Evolutionary conservation across 1,139 yeast genomes (phyloP).

Genomic region (Meyerozyma smithsonii): DNA sequence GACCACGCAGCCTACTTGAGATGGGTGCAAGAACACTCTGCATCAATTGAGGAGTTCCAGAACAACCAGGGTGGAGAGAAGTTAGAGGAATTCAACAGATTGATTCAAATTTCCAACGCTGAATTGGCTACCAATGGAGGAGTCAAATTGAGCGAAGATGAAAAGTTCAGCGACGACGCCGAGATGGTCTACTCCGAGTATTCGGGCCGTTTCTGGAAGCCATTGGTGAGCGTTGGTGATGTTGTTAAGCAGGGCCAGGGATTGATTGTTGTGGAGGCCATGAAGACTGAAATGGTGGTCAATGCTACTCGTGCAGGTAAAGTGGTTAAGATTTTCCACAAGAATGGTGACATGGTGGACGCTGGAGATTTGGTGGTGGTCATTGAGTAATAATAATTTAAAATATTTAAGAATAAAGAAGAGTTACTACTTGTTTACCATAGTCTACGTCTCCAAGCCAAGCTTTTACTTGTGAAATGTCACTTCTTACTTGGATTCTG

Average conservation of each 20-base stretch:
- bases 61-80: slow-evolving; percentile 71
- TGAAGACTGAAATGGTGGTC: slow-evolving; percentile 97
- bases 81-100: slow-evolving; percentile 74
- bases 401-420: too few relatives aligned
- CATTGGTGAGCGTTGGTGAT: slow-evolving; percentile 79
- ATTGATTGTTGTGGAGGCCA: slow-evolving; percentile 87
- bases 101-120: slow-evolving; percentile 79
- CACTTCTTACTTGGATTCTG: too few relatives aligned
- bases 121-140: slow-evolving; percentile 55
- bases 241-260: slow-evolving; percentile 70
- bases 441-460: too few relatives aligned
- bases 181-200: slow-evolving; percentile 87
- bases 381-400: slow-evolving; percentile 29
- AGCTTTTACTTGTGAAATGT: too few relatives aligned
- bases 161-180: slow-evolving; percentile 66
- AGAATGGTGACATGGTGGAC: slow-evolving; percentile 92
- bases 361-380: slow-evolving; percentile 94
- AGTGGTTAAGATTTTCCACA: slow-evolving; percentile 70
- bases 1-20: slow-evolving; percentile 73
- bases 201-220: slow-evolving; percentile 96
- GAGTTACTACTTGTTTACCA: too few relatives aligned
- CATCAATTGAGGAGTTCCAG: slow-evolving; percentile 68
- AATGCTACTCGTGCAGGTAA: slow-evolving; percentile 69
- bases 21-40: slow-evolving; percentile 73
- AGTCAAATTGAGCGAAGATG: slow-evolving; percentile 37